Evolutionary conservation across 495 filamentous ascomycete genomes (phyloP).

Genomic region (Podospora pseudocomata): DNA sequence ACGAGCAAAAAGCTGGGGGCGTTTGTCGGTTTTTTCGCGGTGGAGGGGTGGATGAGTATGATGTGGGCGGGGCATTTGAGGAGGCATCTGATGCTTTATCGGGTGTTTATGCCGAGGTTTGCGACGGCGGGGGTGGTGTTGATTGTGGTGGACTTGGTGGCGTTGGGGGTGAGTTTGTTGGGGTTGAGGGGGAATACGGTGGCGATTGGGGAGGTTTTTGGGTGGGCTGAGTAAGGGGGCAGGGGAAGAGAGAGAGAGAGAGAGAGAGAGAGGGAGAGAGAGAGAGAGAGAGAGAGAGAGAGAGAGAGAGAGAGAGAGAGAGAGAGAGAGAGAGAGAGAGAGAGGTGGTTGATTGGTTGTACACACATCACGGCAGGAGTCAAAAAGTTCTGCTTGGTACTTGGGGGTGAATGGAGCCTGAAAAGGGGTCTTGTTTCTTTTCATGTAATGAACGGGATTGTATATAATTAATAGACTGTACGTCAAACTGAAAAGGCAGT

Average conservation of each 20-base stretch:
- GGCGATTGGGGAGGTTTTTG: slow-evolving; percentile 86
- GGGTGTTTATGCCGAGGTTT: slow-evolving; percentile 89
- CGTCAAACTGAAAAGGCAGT: not conserved
- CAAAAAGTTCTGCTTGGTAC: no score
- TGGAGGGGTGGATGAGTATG: slow-evolving; percentile 75
- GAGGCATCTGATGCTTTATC: slow-evolving; percentile 92
- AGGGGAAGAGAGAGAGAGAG: not conserved
- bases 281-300: not conserved
- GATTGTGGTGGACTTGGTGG: slow-evolving; percentile 71
- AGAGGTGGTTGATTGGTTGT: no score
- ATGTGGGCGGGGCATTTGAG: slow-evolving; percentile 83
- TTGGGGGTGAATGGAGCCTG: not conserved
- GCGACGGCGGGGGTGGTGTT: slow-evolving; percentile 76
- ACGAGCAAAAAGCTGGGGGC: slow-evolving; percentile 66
- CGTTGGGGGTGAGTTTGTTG: slow-evolving; percentile 60
- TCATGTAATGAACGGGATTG: not conserved
- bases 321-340: no score
- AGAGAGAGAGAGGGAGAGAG: not conserved
- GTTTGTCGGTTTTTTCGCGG: slow-evolving; percentile 75
- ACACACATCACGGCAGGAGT: no score
- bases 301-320: not conserved
- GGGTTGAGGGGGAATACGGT: slow-evolving; percentile 69
- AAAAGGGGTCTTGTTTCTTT: not conserved
- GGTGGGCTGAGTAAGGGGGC: slow-evolving; percentile 53
- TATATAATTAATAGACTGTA: not conserved